These are phyloP conservation scores for Kregervanrija fluxuum DNA, from an alignment of 805 yeast genomes.

Conservation along the genomic window DNA sequence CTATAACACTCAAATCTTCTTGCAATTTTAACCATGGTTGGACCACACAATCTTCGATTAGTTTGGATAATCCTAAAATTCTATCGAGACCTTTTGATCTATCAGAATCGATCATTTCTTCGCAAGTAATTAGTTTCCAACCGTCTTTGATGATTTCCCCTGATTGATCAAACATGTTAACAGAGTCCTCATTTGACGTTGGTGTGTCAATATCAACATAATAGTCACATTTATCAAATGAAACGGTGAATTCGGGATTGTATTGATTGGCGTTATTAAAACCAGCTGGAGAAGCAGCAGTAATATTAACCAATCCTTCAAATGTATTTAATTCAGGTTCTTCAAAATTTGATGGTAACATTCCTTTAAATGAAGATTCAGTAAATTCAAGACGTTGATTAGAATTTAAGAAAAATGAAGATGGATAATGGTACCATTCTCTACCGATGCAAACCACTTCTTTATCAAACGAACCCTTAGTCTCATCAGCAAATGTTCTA, in stretches of 20 bases:
- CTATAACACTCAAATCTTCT: constrained; percentile 9
- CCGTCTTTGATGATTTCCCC: constrained; percentile 17
- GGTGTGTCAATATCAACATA: constrained; percentile 56
- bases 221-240: constrained; percentile 53
- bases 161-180: constrained; percentile 16
- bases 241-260: constrained; percentile 49
- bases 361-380: constrained; percentile 73
- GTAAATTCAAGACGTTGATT: constrained; percentile 60
- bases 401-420: constrained; percentile 72
- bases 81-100: constrained; percentile 41
- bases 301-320: constrained; percentile 23
- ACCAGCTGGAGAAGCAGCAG: constrained; percentile 47
- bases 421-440: constrained; percentile 92
- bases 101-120: constrained; percentile 45
- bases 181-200: constrained; percentile 35
- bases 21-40: constrained; percentile 11
- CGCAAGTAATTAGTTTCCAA: constrained; percentile 47
- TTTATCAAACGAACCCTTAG: constrained; percentile 11
- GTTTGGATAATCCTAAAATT: background rate
- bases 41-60: background rate
- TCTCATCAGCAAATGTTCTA: constrained; percentile 29
- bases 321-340: constrained; percentile 27
- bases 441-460: constrained; percentile 80
- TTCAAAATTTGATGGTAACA: constrained; percentile 79
- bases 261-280: constrained; percentile 74